Percentiles rank a stretch among this genome's conserved stretches.
Evolutionary conservation across 2,329 filamentous ascomycete species (phyloP).

Genomic region (Fusarium tricinctum): DNA sequence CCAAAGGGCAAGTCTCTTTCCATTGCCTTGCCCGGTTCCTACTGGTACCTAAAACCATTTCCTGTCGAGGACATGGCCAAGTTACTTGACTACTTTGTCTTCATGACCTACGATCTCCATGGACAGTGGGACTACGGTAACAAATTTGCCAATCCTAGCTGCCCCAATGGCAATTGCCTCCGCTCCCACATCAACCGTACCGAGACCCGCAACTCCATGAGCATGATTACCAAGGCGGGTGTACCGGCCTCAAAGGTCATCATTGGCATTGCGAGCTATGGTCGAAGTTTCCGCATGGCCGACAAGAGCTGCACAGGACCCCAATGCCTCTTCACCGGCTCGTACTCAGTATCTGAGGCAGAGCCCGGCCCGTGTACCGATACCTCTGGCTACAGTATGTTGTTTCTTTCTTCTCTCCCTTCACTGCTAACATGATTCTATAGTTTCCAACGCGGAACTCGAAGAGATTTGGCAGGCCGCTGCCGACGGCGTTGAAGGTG

Average conservation of each 20-base stretch:
- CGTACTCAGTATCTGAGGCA: neutral
- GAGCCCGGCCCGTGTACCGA: conserved; percentile 24
- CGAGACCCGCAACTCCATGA: conserved; percentile 52
- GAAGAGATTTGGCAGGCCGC: conserved; percentile 12
- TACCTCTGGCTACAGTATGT: conserved; percentile 48
- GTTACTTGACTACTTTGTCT: conserved; percentile 54
- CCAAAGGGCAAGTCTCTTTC: conserved; percentile 47
- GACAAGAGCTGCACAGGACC: conserved; percentile 47
- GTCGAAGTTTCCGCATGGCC: conserved; percentile 54
- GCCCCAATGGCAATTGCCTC: conserved; percentile 53
- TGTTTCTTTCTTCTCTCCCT: neutral
- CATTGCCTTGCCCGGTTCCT: conserved; percentile 53
- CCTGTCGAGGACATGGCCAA: conserved; percentile 48
- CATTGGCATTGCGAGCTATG: conserved; percentile 53
- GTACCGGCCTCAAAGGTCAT: conserved; percentile 50
- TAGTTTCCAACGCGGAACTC: conserved; percentile 46
- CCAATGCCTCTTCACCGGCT: conserved; percentile 47
- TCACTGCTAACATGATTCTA: neutral
- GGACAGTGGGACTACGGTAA: conserved; percentile 55
- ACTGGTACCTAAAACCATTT: conserved; percentile 54
- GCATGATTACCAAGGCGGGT: conserved; percentile 55
- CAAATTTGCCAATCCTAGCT: conserved; percentile 43
- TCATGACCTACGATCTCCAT: conserved; percentile 56
- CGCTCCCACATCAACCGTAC: conserved; percentile 55
- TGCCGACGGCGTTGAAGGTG: neutral